These are phyloP conservation scores for Bodo saltans DNA, from an alignment of 78 protist genomes.

Conservation along the genomic window DNA sequence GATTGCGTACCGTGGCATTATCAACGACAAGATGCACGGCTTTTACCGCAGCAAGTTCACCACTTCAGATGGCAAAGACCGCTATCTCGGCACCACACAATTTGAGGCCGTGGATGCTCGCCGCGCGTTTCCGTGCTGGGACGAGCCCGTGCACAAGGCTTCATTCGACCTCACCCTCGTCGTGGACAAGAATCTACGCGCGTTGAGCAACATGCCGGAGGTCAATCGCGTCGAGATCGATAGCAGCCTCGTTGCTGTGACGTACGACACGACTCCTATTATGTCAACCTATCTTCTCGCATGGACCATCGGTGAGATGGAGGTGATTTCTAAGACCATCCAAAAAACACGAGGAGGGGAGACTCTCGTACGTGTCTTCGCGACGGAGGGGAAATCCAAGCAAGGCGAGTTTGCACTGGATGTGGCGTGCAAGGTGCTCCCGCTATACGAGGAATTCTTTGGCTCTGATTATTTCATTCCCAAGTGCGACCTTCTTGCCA, in stretches of 20 bases:
- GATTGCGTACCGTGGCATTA: slow-evolving; percentile 38
- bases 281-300: slow-evolving; percentile 91
- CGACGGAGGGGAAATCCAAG: slow-evolving; percentile 53
- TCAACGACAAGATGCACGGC: slow-evolving; percentile 64
- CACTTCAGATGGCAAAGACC: neutral
- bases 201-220: slow-evolving; percentile 48
- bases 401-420: slow-evolving; percentile 57
- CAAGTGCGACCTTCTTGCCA: slow-evolving; percentile 68
- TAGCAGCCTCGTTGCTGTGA: neutral
- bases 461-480: slow-evolving; percentile 68
- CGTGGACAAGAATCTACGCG: slow-evolving; percentile 9
- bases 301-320: slow-evolving; percentile 73
- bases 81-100: slow-evolving; percentile 75
- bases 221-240: neutral
- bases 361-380: slow-evolving; percentile 60
- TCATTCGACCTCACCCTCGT: slow-evolving; percentile 45
- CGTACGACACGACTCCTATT: slow-evolving; percentile 49
- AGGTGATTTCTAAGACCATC: slow-evolving; percentile 15
- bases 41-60: slow-evolving; percentile 60
- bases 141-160: slow-evolving; percentile 86
- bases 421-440: slow-evolving; percentile 51
- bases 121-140: slow-evolving; percentile 78
- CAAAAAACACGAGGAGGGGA: neutral
- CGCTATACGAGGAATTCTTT: slow-evolving; percentile 57
- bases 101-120: slow-evolving; percentile 85